phyloP scores from a whole-genome alignment of 2,329 filamentous ascomycete genomes.

The Botryotinia convoluta region DNA sequence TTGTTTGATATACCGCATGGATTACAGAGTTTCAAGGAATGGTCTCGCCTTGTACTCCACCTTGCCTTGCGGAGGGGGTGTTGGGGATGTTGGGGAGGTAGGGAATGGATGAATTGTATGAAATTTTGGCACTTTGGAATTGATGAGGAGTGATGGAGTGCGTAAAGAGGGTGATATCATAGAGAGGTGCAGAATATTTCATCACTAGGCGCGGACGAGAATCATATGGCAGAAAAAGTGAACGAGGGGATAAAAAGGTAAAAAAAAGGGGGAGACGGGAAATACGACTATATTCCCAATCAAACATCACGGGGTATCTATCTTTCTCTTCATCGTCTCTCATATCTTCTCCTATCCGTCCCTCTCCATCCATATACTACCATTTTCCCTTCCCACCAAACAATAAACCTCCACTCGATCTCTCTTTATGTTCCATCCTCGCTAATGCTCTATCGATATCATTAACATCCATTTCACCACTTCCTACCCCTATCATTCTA shows the following conservation, averaged over 20 bases:
- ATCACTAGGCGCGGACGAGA: not conserved
- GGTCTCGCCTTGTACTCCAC: slow-evolving; percentile 74
- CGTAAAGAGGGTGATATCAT: too few relatives aligned
- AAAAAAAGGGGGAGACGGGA: not conserved
- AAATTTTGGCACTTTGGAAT: not conserved
- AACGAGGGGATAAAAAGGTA: not conserved
- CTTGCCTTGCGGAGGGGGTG: slow-evolving; percentile 61
- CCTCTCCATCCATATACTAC: slow-evolving; percentile 26
- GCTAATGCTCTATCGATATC: slow-evolving; percentile 61
- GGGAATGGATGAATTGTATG: too few relatives aligned
- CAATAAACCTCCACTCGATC: slow-evolving; percentile 24
- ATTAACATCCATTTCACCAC: slow-evolving; percentile 55
- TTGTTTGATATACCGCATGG: slow-evolving; percentile 62
- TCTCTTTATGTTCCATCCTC: slow-evolving; percentile 46
- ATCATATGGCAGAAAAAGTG: not conserved
- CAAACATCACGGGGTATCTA: slow-evolving; percentile 9
- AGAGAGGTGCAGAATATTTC: not conserved
- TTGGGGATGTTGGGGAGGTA: not conserved
- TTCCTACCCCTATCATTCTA: slow-evolving; percentile 6
- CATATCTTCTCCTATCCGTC: slow-evolving; percentile 22
- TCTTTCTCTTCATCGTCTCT: slow-evolving; percentile 13
- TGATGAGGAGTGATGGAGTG: too few relatives aligned
- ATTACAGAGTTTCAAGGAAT: slow-evolving; percentile 75
- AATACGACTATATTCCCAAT: slow-evolving; percentile 11
- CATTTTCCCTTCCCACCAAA: slow-evolving; percentile 45